Evolutionary conservation across 805 yeast species (phyloP).

Genomic region (Schwanniomyces yamadae): DNA sequence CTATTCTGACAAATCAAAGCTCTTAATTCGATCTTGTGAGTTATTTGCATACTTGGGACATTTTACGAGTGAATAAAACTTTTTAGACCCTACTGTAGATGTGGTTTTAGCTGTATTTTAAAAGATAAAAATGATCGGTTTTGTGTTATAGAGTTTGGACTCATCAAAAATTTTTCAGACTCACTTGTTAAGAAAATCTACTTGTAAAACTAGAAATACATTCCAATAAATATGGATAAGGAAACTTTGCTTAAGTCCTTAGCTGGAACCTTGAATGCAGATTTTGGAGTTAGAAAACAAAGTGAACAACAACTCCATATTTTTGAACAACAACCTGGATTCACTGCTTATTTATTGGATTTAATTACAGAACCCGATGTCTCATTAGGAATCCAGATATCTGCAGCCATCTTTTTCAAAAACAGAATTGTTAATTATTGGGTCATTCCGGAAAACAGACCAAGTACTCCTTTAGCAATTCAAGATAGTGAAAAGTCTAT

Average conservation of each 20-base stretch:
- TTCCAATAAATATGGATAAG: slow-evolving; percentile 45
- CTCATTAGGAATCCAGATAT: slow-evolving; percentile 35
- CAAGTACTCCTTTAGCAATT: slow-evolving; percentile 21
- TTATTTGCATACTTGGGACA: too few relatives aligned
- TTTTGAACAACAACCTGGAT: slow-evolving; percentile 57
- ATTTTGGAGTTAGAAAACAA: slow-evolving; percentile 47
- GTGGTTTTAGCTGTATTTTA: not conserved
- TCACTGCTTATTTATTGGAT: slow-evolving; percentile 53
- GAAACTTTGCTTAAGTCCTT: slow-evolving; percentile 49
- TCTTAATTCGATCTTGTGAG: too few relatives aligned
- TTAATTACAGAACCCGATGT: slow-evolving; percentile 45
- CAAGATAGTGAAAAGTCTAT: slow-evolving; percentile 33
- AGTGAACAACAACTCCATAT: slow-evolving; percentile 52
- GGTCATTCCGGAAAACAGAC: slow-evolving; percentile 33
- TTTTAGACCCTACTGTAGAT: too few relatives aligned
- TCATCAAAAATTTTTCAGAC: slow-evolving; percentile 9
- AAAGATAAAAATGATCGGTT: not conserved
- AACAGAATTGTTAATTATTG: slow-evolving; percentile 40
- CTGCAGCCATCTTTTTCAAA: slow-evolving; percentile 46
- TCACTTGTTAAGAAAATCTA: too few relatives aligned
- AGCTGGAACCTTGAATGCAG: slow-evolving; percentile 55
- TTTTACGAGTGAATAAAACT: too few relatives aligned
- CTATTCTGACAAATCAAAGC: too few relatives aligned
- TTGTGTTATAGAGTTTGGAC: slow-evolving; percentile 1
- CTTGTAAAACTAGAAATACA: not conserved